These are phyloP conservation scores for Beverwykella pulmonaria DNA, from an alignment of 495 filamentous ascomycete genomes.

Conservation along the genomic window DNA sequence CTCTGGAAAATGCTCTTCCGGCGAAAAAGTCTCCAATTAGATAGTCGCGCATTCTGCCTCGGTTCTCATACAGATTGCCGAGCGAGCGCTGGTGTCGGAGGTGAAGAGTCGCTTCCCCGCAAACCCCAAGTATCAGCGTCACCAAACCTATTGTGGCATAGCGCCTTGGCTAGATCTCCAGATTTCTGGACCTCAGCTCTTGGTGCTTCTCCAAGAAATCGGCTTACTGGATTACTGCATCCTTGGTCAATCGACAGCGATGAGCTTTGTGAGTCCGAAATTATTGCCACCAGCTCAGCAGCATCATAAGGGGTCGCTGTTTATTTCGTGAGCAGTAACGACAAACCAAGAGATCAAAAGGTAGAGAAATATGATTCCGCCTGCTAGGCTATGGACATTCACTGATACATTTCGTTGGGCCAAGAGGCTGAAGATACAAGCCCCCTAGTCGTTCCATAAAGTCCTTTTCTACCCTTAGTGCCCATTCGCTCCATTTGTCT, in stretches of 20 bases:
- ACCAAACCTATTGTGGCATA: background rate
- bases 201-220: background rate
- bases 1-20: background rate
- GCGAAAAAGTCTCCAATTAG: background rate
- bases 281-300: too few species aligned
- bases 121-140: background rate
- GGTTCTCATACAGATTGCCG: slow-evolving; percentile 27
- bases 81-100: slow-evolving; percentile 1
- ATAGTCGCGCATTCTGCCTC: slow-evolving; percentile 18
- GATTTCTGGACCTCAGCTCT: background rate
- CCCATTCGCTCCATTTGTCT: slow-evolving; percentile 4
- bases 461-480: background rate
- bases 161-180: background rate
- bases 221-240: too few species aligned
- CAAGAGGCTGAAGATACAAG: too few species aligned
- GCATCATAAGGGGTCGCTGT: too few species aligned
- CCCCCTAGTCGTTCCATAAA: too few species aligned
- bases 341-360: too few species aligned
- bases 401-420: too few species aligned
- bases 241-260: too few species aligned
- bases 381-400: too few species aligned
- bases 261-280: too few species aligned
- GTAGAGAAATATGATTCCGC: too few species aligned
- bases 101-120: slow-evolving; percentile 21
- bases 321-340: too few species aligned